Percentiles rank a stretch among this genome's conserved stretches.
Conservation (phyloP, 306 rosid species). For the Lathyrus oleraceus region DNA sequence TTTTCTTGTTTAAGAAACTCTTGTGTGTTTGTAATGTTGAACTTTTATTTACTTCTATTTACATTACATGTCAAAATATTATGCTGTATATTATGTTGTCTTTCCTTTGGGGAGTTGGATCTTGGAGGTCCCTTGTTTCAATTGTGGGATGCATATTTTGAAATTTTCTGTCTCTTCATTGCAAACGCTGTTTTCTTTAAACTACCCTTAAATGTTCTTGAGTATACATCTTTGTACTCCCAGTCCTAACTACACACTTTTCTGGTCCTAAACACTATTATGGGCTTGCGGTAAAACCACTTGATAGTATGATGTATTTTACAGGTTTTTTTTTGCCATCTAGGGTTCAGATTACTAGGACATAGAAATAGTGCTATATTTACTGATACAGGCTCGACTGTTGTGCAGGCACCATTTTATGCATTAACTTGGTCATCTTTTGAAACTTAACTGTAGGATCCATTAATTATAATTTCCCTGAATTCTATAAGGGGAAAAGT, state of each 20-base stretch:
- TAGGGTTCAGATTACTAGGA: constrained; percentile 3
- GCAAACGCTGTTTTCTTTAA: neutral
- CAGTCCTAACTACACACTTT: constrained; percentile 1
- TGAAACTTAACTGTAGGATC: constrained; percentile 13
- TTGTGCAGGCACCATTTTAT: neutral
- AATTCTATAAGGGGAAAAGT: neutral
- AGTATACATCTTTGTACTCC: neutral
- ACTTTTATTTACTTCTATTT: neutral
- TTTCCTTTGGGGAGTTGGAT: constrained; percentile 12
- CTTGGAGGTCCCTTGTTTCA: neutral
- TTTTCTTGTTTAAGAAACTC: constrained; percentile 20
- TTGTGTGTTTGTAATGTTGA: neutral
- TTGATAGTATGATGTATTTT: neutral
- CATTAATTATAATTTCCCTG: neutral
- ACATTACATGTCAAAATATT: constrained; percentile 3
- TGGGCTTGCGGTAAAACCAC: neutral
- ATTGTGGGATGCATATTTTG: constrained; percentile 5
- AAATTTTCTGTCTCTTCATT: constrained; percentile 3
- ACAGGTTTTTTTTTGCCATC: neutral
- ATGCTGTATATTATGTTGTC: neutral
- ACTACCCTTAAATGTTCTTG: neutral
- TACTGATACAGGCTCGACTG: neutral
- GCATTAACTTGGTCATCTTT: constrained; percentile 5
- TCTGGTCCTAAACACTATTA: constrained; percentile 12
- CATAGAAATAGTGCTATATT: neutral